Evolutionary conservation across 306 rosid species (phyloP).

Genomic region (Cyclanthera cordifolia): DNA sequence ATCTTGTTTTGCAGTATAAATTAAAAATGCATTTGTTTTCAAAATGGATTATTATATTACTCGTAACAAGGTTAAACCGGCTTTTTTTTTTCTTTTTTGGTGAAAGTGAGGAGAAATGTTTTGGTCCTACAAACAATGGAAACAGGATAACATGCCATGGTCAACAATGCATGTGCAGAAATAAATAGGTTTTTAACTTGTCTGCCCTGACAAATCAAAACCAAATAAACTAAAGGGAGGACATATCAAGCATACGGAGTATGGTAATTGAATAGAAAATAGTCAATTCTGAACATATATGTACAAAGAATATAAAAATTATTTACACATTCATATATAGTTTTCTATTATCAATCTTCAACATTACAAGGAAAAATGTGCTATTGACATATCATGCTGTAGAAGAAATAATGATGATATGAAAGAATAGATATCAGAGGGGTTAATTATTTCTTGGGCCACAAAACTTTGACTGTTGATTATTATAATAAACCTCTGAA

Average conservation of each 20-base stretch:
- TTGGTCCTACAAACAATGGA: constrained; percentile 37
- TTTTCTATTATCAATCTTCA: constrained; percentile 1
- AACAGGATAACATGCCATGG: constrained; percentile 59
- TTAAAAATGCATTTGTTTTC: constrained; percentile 7
- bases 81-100: constrained; percentile 16
- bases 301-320: not conserved
- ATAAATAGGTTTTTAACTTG: constrained; percentile 17
- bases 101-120: constrained; percentile 41
- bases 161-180: constrained; percentile 63
- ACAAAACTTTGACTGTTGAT: not conserved
- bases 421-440: not conserved
- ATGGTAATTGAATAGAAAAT: constrained; percentile 4
- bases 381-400: not conserved
- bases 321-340: not conserved
- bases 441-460: constrained; percentile 10
- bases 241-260: constrained; percentile 13
- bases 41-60: constrained; percentile 24
- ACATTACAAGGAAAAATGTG: not conserved
- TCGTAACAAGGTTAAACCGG: constrained; percentile 36
- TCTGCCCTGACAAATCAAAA: constrained; percentile 6
- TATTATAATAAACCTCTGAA: not conserved
- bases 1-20: not conserved
- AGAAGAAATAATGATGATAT: not conserved
- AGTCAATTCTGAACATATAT: constrained; percentile 11
- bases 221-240: constrained; percentile 10